Conservation (phyloP, 768 basidiomycete species). For the Ramaria rubella region DNA sequence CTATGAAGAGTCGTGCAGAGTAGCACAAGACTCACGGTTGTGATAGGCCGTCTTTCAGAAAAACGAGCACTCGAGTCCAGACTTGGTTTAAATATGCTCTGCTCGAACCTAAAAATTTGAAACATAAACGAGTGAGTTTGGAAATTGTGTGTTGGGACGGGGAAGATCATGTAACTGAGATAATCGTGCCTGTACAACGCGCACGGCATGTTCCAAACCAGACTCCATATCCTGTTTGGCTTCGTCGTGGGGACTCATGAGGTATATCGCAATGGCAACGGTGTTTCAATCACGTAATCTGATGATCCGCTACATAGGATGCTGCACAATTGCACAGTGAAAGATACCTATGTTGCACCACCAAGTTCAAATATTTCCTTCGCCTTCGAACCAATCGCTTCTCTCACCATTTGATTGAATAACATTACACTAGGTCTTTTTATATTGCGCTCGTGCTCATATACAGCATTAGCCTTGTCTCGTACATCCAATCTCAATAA, state of each 20-base stretch:
- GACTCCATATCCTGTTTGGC: conserved; percentile 5
- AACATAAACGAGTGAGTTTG: not conserved
- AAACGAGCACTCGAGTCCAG: not conserved
- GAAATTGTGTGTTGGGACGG: not conserved
- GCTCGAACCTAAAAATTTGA: not conserved
- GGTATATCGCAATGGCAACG: too few relatives aligned
- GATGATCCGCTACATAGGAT: too few relatives aligned
- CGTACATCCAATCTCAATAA: too few relatives aligned
- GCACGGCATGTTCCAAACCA: not conserved
- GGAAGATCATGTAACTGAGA: not conserved
- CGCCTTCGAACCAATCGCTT: too few relatives aligned
- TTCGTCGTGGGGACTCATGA: not conserved
- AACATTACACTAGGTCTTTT: too few relatives aligned
- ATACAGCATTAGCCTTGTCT: too few relatives aligned
- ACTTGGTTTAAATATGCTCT: not conserved
- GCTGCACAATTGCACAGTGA: too few relatives aligned
- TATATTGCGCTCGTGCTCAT: too few relatives aligned
- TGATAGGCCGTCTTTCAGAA: not conserved
- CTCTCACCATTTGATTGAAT: too few relatives aligned
- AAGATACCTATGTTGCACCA: too few relatives aligned
- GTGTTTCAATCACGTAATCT: too few relatives aligned
- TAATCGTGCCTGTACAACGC: not conserved
- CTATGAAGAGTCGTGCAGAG: not conserved
- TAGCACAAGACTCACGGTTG: not conserved
- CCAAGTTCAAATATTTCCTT: too few relatives aligned